Evolutionary conservation across 2,329 filamentous ascomycete genomes (phyloP).

Genomic region (Scleromitrula shiraiana): DNA sequence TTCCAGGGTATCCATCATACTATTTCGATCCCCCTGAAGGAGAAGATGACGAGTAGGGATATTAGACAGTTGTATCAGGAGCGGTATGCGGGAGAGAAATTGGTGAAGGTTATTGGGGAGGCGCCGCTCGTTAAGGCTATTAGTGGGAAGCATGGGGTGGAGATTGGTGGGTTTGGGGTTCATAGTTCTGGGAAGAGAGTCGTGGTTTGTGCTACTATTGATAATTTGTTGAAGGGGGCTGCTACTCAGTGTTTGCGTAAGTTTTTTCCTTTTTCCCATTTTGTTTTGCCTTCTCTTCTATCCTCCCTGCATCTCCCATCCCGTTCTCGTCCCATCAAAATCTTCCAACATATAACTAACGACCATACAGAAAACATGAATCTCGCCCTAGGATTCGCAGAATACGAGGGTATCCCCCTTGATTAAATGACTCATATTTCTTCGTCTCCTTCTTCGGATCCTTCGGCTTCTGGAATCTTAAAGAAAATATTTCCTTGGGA

Average conservation of each 20-base stretch:
- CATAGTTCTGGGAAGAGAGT: constrained; percentile 83
- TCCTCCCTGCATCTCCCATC: too few species aligned
- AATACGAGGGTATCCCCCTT: too few species aligned
- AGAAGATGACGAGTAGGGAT: constrained; percentile 83
- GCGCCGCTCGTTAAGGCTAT: constrained; percentile 80
- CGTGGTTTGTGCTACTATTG: constrained; percentile 89
- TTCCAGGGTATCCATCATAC: constrained; percentile 94
- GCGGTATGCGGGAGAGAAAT: constrained; percentile 88
- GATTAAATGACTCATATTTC: too few species aligned
- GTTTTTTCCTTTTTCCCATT: constrained; percentile 32
- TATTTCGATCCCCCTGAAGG: constrained; percentile 79
- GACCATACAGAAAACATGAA: too few species aligned
- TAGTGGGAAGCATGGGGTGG: constrained; percentile 75
- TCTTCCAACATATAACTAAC: too few species aligned
- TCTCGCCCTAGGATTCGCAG: too few species aligned
- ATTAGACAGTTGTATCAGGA: constrained; percentile 94
- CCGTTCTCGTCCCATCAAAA: too few species aligned
- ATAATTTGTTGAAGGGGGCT: constrained; percentile 89
- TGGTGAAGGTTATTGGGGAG: constrained; percentile 88
- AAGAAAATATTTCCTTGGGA: too few species aligned
- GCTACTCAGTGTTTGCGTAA: constrained; percentile 86
- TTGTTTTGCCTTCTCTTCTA: constrained; percentile 13
- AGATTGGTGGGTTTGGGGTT: constrained; percentile 94
- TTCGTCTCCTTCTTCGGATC: too few species aligned
- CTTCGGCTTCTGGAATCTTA: too few species aligned